A percentile compares a stretch with the other conserved stretches of the same genome.
phyloP scores from a whole-genome alignment of 306 rosid species.

The Vigna hirtella region DNA sequence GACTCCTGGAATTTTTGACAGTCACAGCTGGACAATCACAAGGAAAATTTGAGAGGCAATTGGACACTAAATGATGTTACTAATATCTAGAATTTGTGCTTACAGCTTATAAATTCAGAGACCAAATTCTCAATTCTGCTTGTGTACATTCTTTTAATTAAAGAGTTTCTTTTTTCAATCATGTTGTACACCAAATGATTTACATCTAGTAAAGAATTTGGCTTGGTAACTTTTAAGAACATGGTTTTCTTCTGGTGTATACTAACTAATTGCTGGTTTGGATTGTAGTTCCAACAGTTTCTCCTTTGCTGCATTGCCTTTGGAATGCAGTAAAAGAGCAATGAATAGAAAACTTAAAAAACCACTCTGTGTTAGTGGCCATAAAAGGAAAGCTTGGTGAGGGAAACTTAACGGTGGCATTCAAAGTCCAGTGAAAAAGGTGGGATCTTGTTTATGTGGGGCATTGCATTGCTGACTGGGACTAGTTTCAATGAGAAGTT shows the following conservation, averaged over 20 bases:
- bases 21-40: not conserved
- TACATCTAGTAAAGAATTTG: conserved; percentile 48
- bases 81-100: conserved; percentile 44
- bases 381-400: conserved; percentile 17
- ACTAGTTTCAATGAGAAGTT: conserved; percentile 13
- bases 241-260: not conserved
- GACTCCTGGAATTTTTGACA: conserved; percentile 57
- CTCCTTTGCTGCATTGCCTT: conserved; percentile 24
- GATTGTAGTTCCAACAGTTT: not conserved
- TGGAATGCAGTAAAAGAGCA: conserved; percentile 7
- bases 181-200: conserved; percentile 40
- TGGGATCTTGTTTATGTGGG: conserved; percentile 9
- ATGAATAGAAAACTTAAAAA: conserved; percentile 10
- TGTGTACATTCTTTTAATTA: conserved; percentile 68
- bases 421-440: conserved; percentile 17
- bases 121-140: conserved; percentile 52
- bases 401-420: conserved; percentile 20
- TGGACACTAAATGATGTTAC: conserved; percentile 36
- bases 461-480: conserved; percentile 19
- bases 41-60: conserved; percentile 21
- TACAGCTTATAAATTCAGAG: conserved; percentile 40
- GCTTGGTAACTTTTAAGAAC: conserved; percentile 13
- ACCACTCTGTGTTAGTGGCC: not conserved
- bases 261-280: not conserved
- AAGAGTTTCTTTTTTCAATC: conserved; percentile 38